These are phyloP conservation scores for Niveomyces coronatus DNA, from an alignment of 2,329 filamentous ascomycete genomes.

Conservation along the genomic window DNA sequence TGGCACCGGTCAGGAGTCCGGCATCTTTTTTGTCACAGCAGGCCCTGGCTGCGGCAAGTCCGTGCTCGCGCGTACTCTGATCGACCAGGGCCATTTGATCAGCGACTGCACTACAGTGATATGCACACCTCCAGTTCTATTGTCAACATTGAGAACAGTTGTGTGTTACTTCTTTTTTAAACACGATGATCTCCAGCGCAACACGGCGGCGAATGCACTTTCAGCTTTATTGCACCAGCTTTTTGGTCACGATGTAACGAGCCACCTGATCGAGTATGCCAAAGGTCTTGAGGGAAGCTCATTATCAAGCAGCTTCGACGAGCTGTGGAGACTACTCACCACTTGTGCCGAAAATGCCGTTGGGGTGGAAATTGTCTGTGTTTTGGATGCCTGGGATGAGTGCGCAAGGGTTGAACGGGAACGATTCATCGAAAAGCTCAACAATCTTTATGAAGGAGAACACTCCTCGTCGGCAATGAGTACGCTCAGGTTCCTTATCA, in stretches of 20 bases:
- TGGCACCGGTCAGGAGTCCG: neutral
- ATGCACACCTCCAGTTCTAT: neutral
- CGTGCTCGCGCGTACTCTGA: slow-evolving; percentile 23
- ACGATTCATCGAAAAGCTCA: neutral
- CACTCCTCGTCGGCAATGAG: neutral
- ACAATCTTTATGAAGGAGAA: neutral
- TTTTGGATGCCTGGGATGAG: slow-evolving; percentile 5
- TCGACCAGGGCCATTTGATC: slow-evolving; percentile 19
- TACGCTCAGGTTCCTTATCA: slow-evolving; percentile 2
- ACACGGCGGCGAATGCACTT: slow-evolving; percentile 18
- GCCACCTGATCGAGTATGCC: neutral
- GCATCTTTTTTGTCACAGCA: slow-evolving; percentile 14
- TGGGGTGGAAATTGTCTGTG: slow-evolving; percentile 1
- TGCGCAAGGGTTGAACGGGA: neutral
- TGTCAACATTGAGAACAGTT: slow-evolving; percentile 6
- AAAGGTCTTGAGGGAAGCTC: neutral
- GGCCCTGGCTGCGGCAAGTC: slow-evolving; percentile 31
- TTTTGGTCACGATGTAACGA: slow-evolving; percentile 14
- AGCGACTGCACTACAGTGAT: neutral
- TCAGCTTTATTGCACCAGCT: slow-evolving; percentile 28
- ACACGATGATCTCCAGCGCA: slow-evolving; percentile 23
- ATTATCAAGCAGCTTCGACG: too few relatives aligned
- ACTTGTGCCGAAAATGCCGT: neutral
- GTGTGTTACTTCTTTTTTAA: slow-evolving; percentile 30
- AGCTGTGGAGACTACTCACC: neutral